Evolutionary conservation across 108 stramenopile genomes (phyloP).

Genomic region (Seminavis robusta): DNA sequence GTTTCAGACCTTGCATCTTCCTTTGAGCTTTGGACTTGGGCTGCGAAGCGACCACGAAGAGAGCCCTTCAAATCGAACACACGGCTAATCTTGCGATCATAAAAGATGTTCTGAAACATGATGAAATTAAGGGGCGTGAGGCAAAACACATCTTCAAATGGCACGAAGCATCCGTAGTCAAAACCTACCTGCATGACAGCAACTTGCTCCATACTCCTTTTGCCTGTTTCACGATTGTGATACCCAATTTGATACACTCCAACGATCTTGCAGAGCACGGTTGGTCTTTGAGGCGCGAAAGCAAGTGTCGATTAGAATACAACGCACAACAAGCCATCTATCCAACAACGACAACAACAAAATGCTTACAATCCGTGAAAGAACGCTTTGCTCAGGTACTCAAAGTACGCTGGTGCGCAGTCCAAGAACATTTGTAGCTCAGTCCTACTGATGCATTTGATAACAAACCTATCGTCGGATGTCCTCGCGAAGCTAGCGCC

Average conservation of each 20-base stretch:
- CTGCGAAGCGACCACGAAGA: constrained; percentile 88
- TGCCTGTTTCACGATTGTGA: constrained; percentile 92
- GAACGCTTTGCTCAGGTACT: constrained; percentile 93
- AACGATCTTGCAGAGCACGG: constrained; percentile 94
- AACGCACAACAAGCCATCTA: too few relatives aligned
- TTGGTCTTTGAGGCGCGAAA: constrained; percentile 38
- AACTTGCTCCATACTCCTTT: constrained; percentile 93
- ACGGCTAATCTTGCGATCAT: constrained; percentile 82
- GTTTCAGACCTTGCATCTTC: constrained; percentile 14
- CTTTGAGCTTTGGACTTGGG: constrained; percentile 50
- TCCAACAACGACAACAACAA: too few relatives aligned
- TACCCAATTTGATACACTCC: constrained; percentile 97
- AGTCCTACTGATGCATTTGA: constrained; percentile 91
- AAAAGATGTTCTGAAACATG: constrained; percentile 93
- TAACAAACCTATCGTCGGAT: constrained; percentile 88
- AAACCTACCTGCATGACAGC: constrained; percentile 81
- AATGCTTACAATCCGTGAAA: constrained; percentile 80
- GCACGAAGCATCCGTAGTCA: not conserved
- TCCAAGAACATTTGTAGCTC: constrained; percentile 98
- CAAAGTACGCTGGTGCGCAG: constrained; percentile 96
- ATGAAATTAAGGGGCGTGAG: constrained; percentile 8
- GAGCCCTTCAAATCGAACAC: constrained; percentile 96
- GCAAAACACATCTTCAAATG: too few relatives aligned
- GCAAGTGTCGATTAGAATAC: not conserved
- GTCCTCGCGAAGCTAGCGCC: constrained; percentile 86